These are phyloP conservation scores for Senna tora DNA, from an alignment of 306 rosid genomes.

Conservation along the genomic window DNA sequence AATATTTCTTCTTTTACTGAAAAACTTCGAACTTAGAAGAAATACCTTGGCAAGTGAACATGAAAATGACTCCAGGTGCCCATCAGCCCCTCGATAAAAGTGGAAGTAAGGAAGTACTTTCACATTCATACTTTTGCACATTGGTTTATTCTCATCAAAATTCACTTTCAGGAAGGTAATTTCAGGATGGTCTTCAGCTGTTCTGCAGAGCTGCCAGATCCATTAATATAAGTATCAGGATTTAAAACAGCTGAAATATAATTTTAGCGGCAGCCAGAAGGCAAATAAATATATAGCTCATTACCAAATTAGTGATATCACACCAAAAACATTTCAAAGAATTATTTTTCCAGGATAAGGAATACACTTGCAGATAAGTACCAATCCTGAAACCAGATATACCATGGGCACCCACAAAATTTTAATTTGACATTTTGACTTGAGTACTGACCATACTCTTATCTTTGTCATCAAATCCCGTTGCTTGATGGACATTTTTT, in stretches of 20 bases:
- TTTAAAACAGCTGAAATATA: constrained; percentile 20
- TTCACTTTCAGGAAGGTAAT: constrained; percentile 88
- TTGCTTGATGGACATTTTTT: neutral
- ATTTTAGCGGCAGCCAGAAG: constrained; percentile 28
- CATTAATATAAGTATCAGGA: constrained; percentile 39
- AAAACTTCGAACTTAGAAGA: neutral
- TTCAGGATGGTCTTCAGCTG: constrained; percentile 91
- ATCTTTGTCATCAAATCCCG: neutral
- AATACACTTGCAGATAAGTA: constrained; percentile 4
- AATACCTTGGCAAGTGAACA: constrained; percentile 98
- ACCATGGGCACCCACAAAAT: neutral
- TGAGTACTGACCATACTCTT: constrained; percentile 17
- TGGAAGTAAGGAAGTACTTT: constrained; percentile 98
- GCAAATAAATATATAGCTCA: constrained; percentile 23
- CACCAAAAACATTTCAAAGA: constrained; percentile 22
- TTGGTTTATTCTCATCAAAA: constrained; percentile 95
- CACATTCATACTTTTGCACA: constrained; percentile 96
- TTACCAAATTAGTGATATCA: constrained; percentile 1
- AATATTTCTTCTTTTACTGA: neutral
- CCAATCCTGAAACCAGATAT: neutral
- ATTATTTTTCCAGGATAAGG: neutral
- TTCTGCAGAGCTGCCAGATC: constrained; percentile 84
- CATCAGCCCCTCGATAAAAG: constrained; percentile 95
- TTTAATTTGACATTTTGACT: neutral
- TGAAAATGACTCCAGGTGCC: constrained; percentile 90